These are phyloP conservation scores for Pichia sp. DNA, from an alignment of 1,139 yeast species.

Conservation along the genomic window DNA sequence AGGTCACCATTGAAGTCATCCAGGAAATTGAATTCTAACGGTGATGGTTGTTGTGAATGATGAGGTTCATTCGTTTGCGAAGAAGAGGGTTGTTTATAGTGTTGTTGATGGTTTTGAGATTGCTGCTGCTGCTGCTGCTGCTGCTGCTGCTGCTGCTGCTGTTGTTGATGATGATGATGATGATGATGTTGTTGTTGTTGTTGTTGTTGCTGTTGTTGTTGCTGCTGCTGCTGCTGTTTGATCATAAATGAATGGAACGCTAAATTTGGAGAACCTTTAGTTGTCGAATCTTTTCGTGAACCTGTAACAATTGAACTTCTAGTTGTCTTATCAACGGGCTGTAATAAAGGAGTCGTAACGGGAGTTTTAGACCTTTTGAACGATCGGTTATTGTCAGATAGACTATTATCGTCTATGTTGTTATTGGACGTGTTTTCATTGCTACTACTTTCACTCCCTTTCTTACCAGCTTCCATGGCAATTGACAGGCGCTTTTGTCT, in stretches of 20 bases:
- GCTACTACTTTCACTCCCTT: no score
- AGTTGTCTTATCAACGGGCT: conserved; percentile 24
- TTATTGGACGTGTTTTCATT: not conserved
- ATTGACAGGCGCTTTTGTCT: conserved; percentile 26
- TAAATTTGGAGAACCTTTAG: not conserved
- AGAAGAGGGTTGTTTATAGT: no score
- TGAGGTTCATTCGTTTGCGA: no score
- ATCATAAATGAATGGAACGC: conserved; percentile 7
- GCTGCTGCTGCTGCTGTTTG: conserved; percentile 5
- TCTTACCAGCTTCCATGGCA: no score
- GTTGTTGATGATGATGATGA: no score
- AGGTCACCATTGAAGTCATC: conserved; percentile 24
- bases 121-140: no score
- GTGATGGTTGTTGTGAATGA: no score
- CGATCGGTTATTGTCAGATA: conserved; percentile 5
- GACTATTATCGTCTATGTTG: not conserved
- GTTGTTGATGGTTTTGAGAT: no score
- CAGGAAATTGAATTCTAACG: conserved; percentile 6
- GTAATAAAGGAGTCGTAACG: conserved; percentile 32
- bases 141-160: no score
- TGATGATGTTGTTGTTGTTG: not conserved
- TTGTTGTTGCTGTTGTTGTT: not conserved
- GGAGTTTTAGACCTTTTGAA: conserved; percentile 32
- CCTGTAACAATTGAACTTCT: not conserved
- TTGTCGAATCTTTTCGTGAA: not conserved